Evolutionary conservation across 192 early-diverging fungal species (phyloP).

Genomic region (Allomyces arbusculus): DNA sequence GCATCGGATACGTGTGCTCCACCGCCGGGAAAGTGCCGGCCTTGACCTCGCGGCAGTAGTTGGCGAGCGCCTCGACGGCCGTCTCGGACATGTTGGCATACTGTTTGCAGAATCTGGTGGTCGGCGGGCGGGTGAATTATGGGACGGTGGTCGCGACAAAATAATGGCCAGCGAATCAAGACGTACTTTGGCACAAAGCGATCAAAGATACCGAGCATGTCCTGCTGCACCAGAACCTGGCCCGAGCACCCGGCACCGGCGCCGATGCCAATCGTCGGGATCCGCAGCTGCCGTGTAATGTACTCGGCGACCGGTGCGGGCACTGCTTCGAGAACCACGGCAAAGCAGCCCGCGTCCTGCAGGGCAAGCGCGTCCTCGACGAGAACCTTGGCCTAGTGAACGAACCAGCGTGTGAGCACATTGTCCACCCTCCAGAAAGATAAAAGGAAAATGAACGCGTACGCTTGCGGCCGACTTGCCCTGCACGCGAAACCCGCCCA

Average conservation of each 20-base stretch:
- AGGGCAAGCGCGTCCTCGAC: conserved; percentile 74
- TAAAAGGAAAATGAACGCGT: neutral
- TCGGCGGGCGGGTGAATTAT: neutral
- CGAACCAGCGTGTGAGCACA: neutral
- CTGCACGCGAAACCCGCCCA: conserved; percentile 84
- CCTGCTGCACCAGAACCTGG: conserved; percentile 82
- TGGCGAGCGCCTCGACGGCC: conserved; percentile 46
- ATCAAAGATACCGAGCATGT: conserved; percentile 84
- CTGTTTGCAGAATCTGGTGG: conserved; percentile 60
- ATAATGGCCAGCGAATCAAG: neutral
- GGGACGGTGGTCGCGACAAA: neutral
- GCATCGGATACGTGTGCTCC: conserved; percentile 65
- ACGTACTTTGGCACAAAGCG: conserved; percentile 64
- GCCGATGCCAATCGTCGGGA: conserved; percentile 97
- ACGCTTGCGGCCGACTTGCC: conserved; percentile 59
- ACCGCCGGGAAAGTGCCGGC: conserved; percentile 51
- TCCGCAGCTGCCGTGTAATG: conserved; percentile 49
- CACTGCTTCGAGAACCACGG: conserved; percentile 78
- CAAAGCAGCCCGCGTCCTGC: conserved; percentile 78
- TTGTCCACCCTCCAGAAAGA: neutral
- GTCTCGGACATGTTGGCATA: conserved; percentile 57
- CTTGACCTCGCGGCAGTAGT: conserved; percentile 63
- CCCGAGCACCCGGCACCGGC: conserved; percentile 72
- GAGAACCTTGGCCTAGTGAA: conserved; percentile 41
- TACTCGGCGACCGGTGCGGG: conserved; percentile 71